These are phyloP conservation scores for Fusarium begoniae DNA, from an alignment of 2,329 filamentous ascomycete genomes.

Conservation along the genomic window DNA sequence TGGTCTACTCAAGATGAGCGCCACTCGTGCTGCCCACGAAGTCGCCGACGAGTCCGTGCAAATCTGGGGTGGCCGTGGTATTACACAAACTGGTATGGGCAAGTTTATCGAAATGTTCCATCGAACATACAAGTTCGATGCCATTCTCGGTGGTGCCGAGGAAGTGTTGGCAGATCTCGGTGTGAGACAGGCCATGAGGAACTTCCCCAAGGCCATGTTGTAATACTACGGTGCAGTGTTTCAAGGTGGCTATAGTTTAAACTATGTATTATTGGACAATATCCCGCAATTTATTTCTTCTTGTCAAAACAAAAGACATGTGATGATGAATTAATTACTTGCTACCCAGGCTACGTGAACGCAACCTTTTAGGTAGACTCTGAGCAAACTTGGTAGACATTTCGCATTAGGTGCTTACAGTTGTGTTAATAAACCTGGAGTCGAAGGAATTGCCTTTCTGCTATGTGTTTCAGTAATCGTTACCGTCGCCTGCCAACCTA, in stretches of 20 bases:
- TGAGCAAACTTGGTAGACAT: neutral
- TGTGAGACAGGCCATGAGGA: conserved; percentile 83
- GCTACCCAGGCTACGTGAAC: neutral
- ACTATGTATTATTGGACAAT: neutral
- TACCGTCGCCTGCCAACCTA: neutral
- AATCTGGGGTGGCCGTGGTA: conserved; percentile 83
- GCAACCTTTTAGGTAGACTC: neutral
- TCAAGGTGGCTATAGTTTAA: neutral
- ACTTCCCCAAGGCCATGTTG: conserved; percentile 85
- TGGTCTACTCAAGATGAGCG: conserved; percentile 81
- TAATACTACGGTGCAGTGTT: conserved; percentile 51
- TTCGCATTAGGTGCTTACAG: neutral
- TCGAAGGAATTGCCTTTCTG: neutral
- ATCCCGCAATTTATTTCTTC: neutral
- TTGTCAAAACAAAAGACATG: neutral
- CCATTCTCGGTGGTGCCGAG: conserved; percentile 82
- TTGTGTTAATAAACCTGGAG: neutral
- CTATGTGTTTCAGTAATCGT: neutral
- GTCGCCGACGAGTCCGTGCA: conserved; percentile 86
- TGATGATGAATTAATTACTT: neutral
- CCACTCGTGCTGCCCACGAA: conserved; percentile 81
- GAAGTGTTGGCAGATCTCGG: conserved; percentile 84
- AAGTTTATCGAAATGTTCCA: conserved; percentile 85
- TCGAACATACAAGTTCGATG: conserved; percentile 83
- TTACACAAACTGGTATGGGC: conserved; percentile 87